phyloP scores from a whole-genome alignment of 306 rosid species.

The Trifolium repens region DNA sequence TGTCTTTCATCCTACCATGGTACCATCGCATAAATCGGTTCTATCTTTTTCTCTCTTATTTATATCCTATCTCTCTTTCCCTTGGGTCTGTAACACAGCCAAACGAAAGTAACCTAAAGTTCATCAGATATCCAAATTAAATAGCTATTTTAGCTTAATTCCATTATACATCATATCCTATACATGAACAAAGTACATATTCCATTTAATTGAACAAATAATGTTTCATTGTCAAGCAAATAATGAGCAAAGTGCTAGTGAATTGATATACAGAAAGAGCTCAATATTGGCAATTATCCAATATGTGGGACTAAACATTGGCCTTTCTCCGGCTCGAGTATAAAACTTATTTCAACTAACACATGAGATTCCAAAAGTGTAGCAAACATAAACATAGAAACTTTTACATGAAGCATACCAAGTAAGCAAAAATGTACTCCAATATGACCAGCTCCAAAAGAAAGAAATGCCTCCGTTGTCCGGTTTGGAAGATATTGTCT shows the following conservation, averaged over 20 bases:
- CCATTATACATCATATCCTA: slow-evolving; percentile 7
- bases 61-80: slow-evolving; percentile 6
- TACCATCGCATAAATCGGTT: neutral
- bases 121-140: slow-evolving; percentile 6
- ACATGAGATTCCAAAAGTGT: slow-evolving; percentile 4
- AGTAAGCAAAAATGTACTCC: slow-evolving; percentile 94
- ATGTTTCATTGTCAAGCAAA: slow-evolving; percentile 1
- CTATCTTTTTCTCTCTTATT: slow-evolving; percentile 5
- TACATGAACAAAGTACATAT: slow-evolving; percentile 12
- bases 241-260: neutral
- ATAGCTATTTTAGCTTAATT: slow-evolving; percentile 15
- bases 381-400: slow-evolving; percentile 30
- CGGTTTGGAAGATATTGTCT: slow-evolving; percentile 65
- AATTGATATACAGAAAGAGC: slow-evolving; percentile 10
- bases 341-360: neutral
- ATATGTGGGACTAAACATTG: neutral
- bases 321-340: neutral
- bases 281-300: neutral
- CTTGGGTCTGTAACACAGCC: slow-evolving; percentile 12
- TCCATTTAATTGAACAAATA: neutral
- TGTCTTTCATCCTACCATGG: slow-evolving; percentile 21
- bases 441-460: slow-evolving; percentile 99
- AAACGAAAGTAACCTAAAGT: slow-evolving; percentile 11
- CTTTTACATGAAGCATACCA: slow-evolving; percentile 56
- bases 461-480: slow-evolving; percentile 85